These are phyloP conservation scores for Tephrocybe sp. DNA, from an alignment of 768 basidiomycete species.

Conservation along the genomic window DNA sequence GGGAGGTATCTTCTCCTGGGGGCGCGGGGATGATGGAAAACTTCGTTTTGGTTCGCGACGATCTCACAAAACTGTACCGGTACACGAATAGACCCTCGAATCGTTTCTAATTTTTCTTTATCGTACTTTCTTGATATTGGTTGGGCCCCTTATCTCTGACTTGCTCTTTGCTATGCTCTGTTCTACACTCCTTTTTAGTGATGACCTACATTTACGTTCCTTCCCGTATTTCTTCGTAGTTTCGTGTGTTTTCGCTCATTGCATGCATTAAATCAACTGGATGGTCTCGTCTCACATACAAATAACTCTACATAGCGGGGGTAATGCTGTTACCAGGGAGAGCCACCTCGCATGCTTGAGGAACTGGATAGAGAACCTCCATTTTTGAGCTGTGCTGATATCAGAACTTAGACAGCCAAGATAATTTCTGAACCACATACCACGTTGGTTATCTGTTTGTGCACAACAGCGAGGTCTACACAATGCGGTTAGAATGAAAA, in stretches of 20 bases:
- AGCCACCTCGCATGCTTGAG: slow-evolving; percentile 33
- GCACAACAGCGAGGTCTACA: slow-evolving; percentile 48
- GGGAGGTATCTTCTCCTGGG: slow-evolving; percentile 68
- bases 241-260: slow-evolving; percentile 25
- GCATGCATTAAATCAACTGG: slow-evolving; percentile 27
- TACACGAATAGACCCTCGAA: slow-evolving; percentile 22
- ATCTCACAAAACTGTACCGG: slow-evolving; percentile 43
- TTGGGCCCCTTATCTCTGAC: slow-evolving; percentile 16
- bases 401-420: neutral
- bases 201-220: slow-evolving; percentile 29
- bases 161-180: slow-evolving; percentile 21
- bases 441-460: slow-evolving; percentile 48
- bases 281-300: slow-evolving; percentile 23
- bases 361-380: slow-evolving; percentile 40
- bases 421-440: slow-evolving; percentile 28
- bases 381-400: slow-evolving; percentile 31
- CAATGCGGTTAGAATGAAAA: slow-evolving; percentile 6
- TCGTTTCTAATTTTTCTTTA: slow-evolving; percentile 14
- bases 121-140: slow-evolving; percentile 19
- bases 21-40: slow-evolving; percentile 60
- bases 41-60: slow-evolving; percentile 76
- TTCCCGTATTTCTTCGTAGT: slow-evolving; percentile 20
- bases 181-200: slow-evolving; percentile 31
- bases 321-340: slow-evolving; percentile 38
- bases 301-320: neutral